phyloP scores from a whole-genome alignment of 75 land plant genomes.

The Adiantum capillusveneris region DNA sequence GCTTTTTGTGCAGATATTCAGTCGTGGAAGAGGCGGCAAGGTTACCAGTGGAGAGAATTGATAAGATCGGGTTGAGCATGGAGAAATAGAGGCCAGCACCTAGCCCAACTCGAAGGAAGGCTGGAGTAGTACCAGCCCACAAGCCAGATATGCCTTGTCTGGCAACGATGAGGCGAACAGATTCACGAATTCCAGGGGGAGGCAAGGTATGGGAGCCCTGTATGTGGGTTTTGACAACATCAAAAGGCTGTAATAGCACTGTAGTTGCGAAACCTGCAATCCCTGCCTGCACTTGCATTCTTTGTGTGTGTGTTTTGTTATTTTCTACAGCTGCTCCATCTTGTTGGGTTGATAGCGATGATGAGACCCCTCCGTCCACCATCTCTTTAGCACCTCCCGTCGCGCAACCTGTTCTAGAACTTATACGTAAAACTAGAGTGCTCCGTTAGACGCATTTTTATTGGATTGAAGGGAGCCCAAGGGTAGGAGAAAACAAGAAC shows the following conservation, averaged over 20 bases:
- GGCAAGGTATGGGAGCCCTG: conserved; percentile 12
- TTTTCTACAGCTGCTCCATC: too few relatives aligned
- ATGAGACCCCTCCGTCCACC: too few relatives aligned
- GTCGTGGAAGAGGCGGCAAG: not conserved
- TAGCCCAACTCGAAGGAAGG: conserved; percentile 18
- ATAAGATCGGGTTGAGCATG: conserved; percentile 18
- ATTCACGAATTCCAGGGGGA: conserved; percentile 1
- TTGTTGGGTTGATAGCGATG: too few relatives aligned
- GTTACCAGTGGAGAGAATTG: conserved; percentile 8
- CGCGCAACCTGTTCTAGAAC: too few relatives aligned
- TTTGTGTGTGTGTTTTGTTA: too few relatives aligned
- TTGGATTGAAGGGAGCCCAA: too few relatives aligned
- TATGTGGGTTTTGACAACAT: conserved; percentile 29
- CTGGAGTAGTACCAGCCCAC: conserved; percentile 26
- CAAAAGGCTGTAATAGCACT: conserved; percentile 22
- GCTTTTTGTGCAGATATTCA: conserved; percentile 8
- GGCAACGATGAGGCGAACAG: conserved; percentile 9
- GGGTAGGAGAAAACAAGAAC: too few relatives aligned
- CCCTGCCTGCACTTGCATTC: too few relatives aligned
- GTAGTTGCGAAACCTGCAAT: conserved; percentile 18
- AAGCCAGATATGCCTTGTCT: conserved; percentile 15
- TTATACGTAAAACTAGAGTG: too few relatives aligned
- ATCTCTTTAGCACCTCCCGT: too few relatives aligned
- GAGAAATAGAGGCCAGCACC: conserved; percentile 30
- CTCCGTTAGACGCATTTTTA: too few relatives aligned